Evolutionary conservation across 2,329 filamentous ascomycete species (phyloP).

Genomic region (Aspergillus vadensis): DNA sequence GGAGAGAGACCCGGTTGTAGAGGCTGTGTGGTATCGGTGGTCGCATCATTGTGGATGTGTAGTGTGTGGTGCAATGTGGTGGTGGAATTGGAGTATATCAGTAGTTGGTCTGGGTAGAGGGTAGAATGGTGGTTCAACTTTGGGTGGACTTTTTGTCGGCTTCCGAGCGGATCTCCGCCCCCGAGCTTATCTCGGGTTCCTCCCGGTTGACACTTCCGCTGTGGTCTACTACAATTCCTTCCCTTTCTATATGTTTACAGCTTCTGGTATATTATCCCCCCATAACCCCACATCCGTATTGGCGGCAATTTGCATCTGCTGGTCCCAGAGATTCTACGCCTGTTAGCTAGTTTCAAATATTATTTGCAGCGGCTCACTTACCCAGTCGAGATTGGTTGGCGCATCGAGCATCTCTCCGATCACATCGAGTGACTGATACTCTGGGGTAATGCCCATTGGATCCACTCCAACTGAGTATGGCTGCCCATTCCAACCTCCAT

Average conservation of each 20-base stretch:
- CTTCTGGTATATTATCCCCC: not conserved
- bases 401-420: slow-evolving; percentile 39
- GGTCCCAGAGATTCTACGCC: slow-evolving; percentile 28
- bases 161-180: slow-evolving; percentile 4
- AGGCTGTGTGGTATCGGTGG: slow-evolving; percentile 5
- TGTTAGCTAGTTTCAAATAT: not conserved
- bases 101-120: not conserved
- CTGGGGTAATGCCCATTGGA: slow-evolving; percentile 7
- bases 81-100: not conserved
- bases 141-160: slow-evolving; percentile 1
- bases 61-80: not conserved
- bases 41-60: slow-evolving; percentile 10
- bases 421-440: slow-evolving; percentile 25
- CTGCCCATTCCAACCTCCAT: slow-evolving; percentile 15
- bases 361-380: slow-evolving; percentile 17
- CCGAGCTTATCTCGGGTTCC: not conserved
- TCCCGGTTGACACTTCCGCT: not conserved
- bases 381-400: slow-evolving; percentile 38
- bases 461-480: slow-evolving; percentile 7
- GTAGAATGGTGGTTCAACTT: slow-evolving; percentile 2
- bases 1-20: not conserved
- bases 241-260: not conserved
- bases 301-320: slow-evolving; percentile 20
- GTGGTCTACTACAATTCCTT: not conserved
- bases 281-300: not conserved